Base-by-base conservation (phyloP, 1,284 basidiomycete species). In the Trichosporon sp. region DNA sequence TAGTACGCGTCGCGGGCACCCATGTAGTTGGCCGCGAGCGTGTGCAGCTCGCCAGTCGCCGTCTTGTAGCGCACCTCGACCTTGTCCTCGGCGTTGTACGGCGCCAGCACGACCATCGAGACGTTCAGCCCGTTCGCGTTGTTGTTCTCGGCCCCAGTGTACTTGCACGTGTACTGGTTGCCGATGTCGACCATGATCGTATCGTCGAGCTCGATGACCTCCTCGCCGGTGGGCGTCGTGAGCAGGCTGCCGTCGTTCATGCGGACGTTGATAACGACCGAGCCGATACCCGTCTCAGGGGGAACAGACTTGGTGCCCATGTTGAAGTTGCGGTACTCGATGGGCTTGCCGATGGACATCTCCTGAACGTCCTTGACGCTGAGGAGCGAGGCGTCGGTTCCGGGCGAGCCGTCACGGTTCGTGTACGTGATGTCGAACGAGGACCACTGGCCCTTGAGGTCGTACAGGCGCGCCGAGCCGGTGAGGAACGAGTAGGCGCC, bases 371-470 rank as follows among this genome's bases (percentile, higher is more conserved):
- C 35, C 3, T 51, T 29, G n/a, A 29, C 27, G 47, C 18, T 58
- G 32, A 67, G 34, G 25, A 68, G 29, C 31, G 29, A 6, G 21
- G 29, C 15, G 65, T 68, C 67, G 27, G 64, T 65, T 31, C 64
- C 65, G 12, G 56, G 23, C 11, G 66, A 58, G 9, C 72, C 72
- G 51, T 70, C 67, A 21, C 72, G 66, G 64, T 70, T 64, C 7
- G 25, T 51, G 62, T 68, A 68, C 3, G 35, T 32, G 12, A 73
- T 62, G 23, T 68, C 67, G 21, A 68, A 70, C 32, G 70, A 58
- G 29, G 21, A 13, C 69, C 68, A 73, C 44, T 71, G 62, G 12
- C 67, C 68, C 18, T n/a, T 64, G 56, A 73, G 63, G 62, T 68
- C 29, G 65, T 63, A 73, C 9, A 73, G 21, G 3, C 70, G 68